These are phyloP conservation scores for Cyanidioschyzon merolae DNA, from an alignment of 23 red algal species.

Conservation along the genomic window DNA sequence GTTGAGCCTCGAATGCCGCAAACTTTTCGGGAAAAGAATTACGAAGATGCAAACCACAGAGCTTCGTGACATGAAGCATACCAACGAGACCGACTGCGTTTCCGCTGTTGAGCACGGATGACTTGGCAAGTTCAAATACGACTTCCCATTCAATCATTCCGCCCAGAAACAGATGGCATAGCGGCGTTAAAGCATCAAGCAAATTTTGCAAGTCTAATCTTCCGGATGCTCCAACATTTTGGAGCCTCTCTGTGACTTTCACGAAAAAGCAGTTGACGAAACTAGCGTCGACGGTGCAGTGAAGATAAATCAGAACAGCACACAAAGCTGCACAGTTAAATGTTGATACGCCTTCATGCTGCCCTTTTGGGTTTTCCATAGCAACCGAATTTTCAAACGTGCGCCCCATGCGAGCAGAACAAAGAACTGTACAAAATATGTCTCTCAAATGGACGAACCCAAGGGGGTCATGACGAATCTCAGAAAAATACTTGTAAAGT, in stretches of 20 bases:
- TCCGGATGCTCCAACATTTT: neutral
- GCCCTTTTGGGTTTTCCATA: neutral
- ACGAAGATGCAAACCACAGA: neutral
- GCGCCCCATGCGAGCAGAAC: neutral
- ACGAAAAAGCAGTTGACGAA: neutral
- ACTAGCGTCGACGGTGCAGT: neutral
- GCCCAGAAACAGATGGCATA: neutral
- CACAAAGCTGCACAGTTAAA: neutral
- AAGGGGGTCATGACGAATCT: neutral
- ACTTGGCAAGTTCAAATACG: neutral
- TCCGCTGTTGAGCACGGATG: neutral
- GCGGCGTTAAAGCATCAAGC: neutral
- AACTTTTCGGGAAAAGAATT: neutral
- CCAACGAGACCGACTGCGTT: neutral
- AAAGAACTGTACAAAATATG: neutral
- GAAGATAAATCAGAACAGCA: neutral
- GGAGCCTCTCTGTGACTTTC: neutral
- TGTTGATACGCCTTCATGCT: neutral
- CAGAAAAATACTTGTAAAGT: neutral
- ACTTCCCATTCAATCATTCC: neutral
- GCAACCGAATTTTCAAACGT: neutral
- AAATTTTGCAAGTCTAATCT: neutral
- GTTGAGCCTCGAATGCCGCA: neutral
- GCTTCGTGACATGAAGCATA: neutral
- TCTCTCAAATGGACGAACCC: neutral